Conservation (phyloP, 805 yeast species). For the Candida alai region DNA sequence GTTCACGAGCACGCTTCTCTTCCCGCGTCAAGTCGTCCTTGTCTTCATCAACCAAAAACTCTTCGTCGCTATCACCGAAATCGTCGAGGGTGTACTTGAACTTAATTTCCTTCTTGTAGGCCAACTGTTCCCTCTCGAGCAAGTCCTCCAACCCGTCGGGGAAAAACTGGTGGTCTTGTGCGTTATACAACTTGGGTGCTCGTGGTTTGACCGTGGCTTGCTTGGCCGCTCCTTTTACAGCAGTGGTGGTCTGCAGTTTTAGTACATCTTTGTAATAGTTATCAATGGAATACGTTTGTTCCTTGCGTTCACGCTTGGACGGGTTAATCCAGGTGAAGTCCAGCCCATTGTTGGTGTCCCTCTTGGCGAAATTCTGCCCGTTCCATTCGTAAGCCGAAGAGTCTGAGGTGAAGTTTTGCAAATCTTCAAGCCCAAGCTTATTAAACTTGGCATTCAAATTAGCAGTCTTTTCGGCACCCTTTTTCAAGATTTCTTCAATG, state of each 20-base stretch:
- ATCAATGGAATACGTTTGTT: conserved; percentile 73
- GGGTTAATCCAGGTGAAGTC: conserved; percentile 69
- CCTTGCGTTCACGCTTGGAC: conserved; percentile 69
- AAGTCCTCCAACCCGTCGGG: conserved; percentile 50
- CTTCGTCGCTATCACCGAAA: conserved; percentile 54
- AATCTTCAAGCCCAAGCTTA: conserved; percentile 84
- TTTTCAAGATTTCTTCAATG: conserved; percentile 75
- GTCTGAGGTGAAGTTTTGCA: conserved; percentile 86
- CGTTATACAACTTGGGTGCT: conserved; percentile 60
- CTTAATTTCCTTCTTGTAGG: conserved; percentile 56
- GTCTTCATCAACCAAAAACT: conserved; percentile 45
- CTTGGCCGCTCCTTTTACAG: conserved; percentile 10
- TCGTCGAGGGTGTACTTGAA: conserved; percentile 58
- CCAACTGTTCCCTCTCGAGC: conserved; percentile 61
- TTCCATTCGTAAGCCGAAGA: conserved; percentile 96
- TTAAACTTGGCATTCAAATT: conserved; percentile 78
- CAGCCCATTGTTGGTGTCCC: conserved; percentile 31
- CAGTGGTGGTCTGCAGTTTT: conserved; percentile 25
- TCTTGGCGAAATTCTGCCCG: conserved; percentile 77
- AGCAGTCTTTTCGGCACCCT: conserved; percentile 80
- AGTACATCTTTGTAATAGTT: conserved; percentile 72
- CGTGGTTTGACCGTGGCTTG: conserved; percentile 17
- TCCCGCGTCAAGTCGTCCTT: conserved; percentile 35
- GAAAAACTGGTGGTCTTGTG: conserved; percentile 75
- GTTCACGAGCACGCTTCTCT: conserved; percentile 44